These are phyloP conservation scores for Amaranthus hypochondriacus DNA, from an alignment of 148 eudicot genomes.

Conservation along the genomic window DNA sequence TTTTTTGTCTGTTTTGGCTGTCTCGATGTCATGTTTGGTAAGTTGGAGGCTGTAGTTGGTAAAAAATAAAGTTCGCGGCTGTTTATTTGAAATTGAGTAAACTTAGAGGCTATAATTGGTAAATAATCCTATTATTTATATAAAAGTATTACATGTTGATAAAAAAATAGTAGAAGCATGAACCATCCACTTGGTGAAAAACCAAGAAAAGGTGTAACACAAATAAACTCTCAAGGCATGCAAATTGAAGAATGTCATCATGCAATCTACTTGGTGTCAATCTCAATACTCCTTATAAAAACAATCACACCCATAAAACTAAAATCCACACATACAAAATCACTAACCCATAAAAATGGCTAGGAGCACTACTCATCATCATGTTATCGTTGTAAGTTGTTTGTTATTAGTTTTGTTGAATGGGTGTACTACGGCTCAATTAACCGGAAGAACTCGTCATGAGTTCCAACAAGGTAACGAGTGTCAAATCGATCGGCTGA, in stretches of 20 bases:
- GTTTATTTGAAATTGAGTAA: too few species aligned
- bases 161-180: not conserved
- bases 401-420: constrained; percentile 30
- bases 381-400: constrained; percentile 19
- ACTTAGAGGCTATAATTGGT: too few species aligned
- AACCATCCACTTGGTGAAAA: constrained; percentile 33
- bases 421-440: constrained; percentile 23
- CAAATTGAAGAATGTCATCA: constrained; percentile 37
- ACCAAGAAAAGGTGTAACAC: constrained; percentile 34
- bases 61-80: too few species aligned
- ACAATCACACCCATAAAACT: not conserved
- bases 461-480: constrained; percentile 26
- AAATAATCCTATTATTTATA: too few species aligned
- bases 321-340: constrained; percentile 10
- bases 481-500: constrained; percentile 51
- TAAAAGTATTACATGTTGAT: not conserved
- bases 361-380: constrained; percentile 3
- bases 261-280: not conserved
- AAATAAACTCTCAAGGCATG: constrained; percentile 28
- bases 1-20: too few species aligned
- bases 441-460: constrained; percentile 1
- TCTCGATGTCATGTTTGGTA: too few species aligned
- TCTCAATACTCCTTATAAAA: constrained; percentile 32
- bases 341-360: constrained; percentile 32
- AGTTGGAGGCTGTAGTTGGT: too few species aligned